Evolutionary conservation across 257 asterid genomes (phyloP).

Genomic region (Handroanthus guayacan): DNA sequence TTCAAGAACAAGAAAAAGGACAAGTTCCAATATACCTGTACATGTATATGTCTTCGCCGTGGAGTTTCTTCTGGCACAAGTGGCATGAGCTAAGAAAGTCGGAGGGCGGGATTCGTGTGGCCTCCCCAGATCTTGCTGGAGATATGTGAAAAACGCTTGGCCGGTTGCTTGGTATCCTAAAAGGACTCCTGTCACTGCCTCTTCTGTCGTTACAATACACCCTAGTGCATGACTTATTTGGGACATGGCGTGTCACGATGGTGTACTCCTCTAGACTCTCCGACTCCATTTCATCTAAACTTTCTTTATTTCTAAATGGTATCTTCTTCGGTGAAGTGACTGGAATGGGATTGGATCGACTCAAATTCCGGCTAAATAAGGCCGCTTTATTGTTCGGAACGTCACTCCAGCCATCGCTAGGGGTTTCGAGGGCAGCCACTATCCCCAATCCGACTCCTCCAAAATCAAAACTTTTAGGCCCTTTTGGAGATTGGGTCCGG

Average conservation of each 20-base stretch:
- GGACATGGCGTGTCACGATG: constrained; percentile 59
- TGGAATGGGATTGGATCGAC: constrained; percentile 63
- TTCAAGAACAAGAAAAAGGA: background rate
- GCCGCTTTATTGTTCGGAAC: constrained; percentile 32
- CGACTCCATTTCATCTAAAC: constrained; percentile 27
- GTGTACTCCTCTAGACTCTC: constrained; percentile 66
- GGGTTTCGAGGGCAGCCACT: constrained; percentile 72
- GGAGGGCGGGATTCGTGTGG: constrained; percentile 43
- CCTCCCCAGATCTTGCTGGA: constrained; percentile 50
- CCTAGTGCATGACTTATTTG: constrained; percentile 51
- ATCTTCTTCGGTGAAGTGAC: constrained; percentile 35
- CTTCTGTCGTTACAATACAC: constrained; percentile 49
- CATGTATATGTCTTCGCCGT: constrained; percentile 79
- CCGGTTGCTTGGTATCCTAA: constrained; percentile 35
- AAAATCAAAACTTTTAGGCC: constrained; percentile 50
- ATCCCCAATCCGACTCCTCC: constrained; percentile 83
- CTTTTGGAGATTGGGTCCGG: constrained; percentile 61
- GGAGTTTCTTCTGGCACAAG: constrained; percentile 68
- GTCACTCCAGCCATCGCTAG: constrained; percentile 40
- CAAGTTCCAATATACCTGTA: constrained; percentile 57
- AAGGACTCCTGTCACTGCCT: constrained; percentile 28
- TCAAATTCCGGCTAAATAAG: constrained; percentile 47
- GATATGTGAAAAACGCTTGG: constrained; percentile 62
- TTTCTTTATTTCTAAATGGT: background rate
- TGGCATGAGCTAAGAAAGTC: constrained; percentile 72